Conservation (phyloP, 768 basidiomycete genomes). For the Pulveroboletus sp. region DNA sequence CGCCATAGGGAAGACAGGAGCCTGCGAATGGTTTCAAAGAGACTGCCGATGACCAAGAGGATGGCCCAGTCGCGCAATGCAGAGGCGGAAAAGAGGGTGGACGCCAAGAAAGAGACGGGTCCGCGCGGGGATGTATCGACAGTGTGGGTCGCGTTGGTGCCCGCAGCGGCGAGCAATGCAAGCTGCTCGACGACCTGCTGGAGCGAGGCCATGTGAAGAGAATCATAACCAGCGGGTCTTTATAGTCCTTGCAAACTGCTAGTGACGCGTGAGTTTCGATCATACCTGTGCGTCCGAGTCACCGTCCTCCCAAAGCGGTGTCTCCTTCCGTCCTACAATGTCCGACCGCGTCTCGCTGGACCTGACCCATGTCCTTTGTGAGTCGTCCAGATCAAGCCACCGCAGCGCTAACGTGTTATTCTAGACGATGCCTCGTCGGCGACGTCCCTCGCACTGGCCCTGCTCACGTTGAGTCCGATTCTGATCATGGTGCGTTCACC, state of each 20-base stretch:
- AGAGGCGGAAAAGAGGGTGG: constrained; percentile 49
- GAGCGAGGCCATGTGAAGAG: constrained; percentile 21
- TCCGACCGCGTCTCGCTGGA: constrained; percentile 48
- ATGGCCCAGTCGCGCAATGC: constrained; percentile 64
- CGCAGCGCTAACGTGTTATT: constrained; percentile 4
- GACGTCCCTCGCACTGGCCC: constrained; percentile 54
- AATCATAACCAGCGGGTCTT: neutral
- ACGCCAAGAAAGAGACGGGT: constrained; percentile 28
- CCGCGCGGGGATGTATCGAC: constrained; percentile 18
- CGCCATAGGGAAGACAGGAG: constrained; percentile 41
- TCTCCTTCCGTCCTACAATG: constrained; percentile 1
- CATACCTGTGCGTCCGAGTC: too few species aligned
- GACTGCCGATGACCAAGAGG: constrained; percentile 58
- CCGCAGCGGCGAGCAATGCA: constrained; percentile 18
- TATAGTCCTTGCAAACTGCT: constrained; percentile 16
- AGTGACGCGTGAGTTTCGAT: too few species aligned
- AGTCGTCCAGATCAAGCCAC: constrained; percentile 14
- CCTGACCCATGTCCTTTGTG: constrained; percentile 68
- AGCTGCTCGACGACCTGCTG: constrained; percentile 32
- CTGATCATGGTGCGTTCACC: constrained; percentile 58
- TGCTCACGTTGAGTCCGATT: constrained; percentile 68
- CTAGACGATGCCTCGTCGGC: constrained; percentile 62
- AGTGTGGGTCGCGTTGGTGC: constrained; percentile 6
- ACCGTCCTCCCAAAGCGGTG: too few species aligned
- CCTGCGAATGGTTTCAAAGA: constrained; percentile 58